Percentiles rank a stretch among this genome's conserved stretches.
Conservation (phyloP, 2,329 filamentous ascomycete genomes). For the Ophiostoma quercus region DNA sequence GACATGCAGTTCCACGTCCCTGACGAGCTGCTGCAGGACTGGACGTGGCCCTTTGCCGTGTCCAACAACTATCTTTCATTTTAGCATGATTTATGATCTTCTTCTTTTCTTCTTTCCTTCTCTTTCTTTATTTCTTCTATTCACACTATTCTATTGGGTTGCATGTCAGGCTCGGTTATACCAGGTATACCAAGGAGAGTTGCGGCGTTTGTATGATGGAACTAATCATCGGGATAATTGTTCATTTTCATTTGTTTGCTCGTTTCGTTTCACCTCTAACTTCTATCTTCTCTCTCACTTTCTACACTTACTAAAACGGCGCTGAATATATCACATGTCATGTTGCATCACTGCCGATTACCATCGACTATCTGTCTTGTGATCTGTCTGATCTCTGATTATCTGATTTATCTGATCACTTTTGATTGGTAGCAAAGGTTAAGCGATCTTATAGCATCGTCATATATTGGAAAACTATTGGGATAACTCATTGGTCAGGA, state of each 20-base stretch:
- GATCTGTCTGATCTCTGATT: background rate
- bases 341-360: background rate
- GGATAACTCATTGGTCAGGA: too few species aligned
- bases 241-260: background rate
- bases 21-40: slow-evolving; percentile 25
- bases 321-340: background rate
- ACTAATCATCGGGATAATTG: background rate
- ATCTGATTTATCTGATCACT: background rate
- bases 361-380: background rate
- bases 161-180: background rate
- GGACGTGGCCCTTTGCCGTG: slow-evolving; percentile 26
- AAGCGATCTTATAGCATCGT: background rate
- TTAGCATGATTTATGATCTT: background rate
- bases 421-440: background rate
- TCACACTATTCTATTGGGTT: slow-evolving; percentile 5
- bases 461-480: background rate
- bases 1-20: slow-evolving; percentile 22
- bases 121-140: background rate
- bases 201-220: background rate
- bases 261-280: too few species aligned
- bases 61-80: slow-evolving; percentile 26
- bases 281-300: background rate
- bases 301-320: background rate
- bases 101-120: background rate
- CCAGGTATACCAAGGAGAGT: slow-evolving; percentile 12